Evolutionary conservation across 495 filamentous ascomycete species (phyloP).

Genomic region (Amniculicola lignicola): DNA sequence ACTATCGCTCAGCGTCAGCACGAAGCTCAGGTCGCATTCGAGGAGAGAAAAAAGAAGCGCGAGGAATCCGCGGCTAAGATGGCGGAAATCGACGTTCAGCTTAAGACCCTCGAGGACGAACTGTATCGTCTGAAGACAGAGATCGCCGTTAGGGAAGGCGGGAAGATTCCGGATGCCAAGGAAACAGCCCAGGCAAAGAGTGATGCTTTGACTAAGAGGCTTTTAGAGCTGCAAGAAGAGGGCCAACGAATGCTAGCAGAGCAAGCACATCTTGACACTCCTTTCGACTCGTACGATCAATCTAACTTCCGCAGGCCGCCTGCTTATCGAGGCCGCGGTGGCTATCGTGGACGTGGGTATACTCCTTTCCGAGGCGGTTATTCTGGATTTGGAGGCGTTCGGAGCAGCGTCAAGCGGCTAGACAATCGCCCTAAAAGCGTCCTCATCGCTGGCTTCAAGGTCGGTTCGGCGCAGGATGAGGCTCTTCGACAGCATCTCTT

Average conservation of each 20-base stretch:
- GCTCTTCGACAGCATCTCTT: slow-evolving; percentile 79
- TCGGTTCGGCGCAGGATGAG: slow-evolving; percentile 72
- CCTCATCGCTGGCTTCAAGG: slow-evolving; percentile 65
- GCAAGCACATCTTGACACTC: too few species aligned
- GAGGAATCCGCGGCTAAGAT: slow-evolving; percentile 68
- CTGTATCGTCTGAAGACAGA: slow-evolving; percentile 65
- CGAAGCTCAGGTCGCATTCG: slow-evolving; percentile 68
- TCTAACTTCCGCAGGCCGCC: too few species aligned
- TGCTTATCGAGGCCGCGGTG: slow-evolving; percentile 43
- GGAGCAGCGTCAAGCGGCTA: slow-evolving; percentile 56
- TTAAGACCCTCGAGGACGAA: slow-evolving; percentile 72
- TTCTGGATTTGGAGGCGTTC: slow-evolving; percentile 41
- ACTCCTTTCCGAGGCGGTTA: slow-evolving; percentile 42
- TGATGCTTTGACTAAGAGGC: slow-evolving; percentile 47
- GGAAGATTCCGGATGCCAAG: slow-evolving; percentile 1
- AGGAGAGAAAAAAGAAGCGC: slow-evolving; percentile 71
- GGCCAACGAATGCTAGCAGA: slow-evolving; percentile 69
- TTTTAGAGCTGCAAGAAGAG: slow-evolving; percentile 81
- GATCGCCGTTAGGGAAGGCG: slow-evolving; percentile 50
- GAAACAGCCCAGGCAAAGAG: slow-evolving; percentile 8
- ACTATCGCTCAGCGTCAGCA: slow-evolving; percentile 76
- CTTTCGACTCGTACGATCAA: too few species aligned
- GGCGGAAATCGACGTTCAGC: slow-evolving; percentile 68
- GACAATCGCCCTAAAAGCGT: slow-evolving; percentile 85
- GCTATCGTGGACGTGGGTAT: slow-evolving; percentile 44